These are phyloP conservation scores for Boletus subparvulus DNA, from an alignment of 768 basidiomycete species.

Conservation along the genomic window DNA sequence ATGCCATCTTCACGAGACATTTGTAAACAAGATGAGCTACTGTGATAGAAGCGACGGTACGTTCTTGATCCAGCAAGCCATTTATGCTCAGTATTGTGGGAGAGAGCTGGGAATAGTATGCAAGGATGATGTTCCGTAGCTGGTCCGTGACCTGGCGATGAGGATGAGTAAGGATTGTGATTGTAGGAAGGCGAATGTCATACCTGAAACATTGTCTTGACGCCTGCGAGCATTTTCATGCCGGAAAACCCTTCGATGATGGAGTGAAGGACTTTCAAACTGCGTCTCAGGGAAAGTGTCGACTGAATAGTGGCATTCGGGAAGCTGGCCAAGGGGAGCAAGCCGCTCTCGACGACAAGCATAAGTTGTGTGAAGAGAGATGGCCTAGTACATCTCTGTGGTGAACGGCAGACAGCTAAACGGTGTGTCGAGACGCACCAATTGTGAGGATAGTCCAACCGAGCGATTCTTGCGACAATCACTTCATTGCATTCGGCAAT, in stretches of 20 bases:
- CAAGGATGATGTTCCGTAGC: slow-evolving; percentile 53
- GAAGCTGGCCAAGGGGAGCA: slow-evolving; percentile 50
- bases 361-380: slow-evolving; percentile 43
- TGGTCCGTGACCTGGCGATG: slow-evolving; percentile 25
- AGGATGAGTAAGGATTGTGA: neutral
- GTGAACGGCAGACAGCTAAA: neutral
- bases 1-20: slow-evolving; percentile 63
- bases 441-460: slow-evolving; percentile 68
- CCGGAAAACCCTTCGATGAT: slow-evolving; percentile 69
- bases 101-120: slow-evolving; percentile 57
- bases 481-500: slow-evolving; percentile 77
- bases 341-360: slow-evolving; percentile 49
- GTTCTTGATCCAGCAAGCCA: slow-evolving; percentile 36
- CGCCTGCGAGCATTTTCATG: slow-evolving; percentile 68
- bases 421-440: slow-evolving; percentile 50
- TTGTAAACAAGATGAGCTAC: slow-evolving; percentile 75
- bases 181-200: slow-evolving; percentile 11
- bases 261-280: slow-evolving; percentile 61
- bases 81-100: slow-evolving; percentile 35
- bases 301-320: slow-evolving; percentile 42
- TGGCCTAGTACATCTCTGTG: slow-evolving; percentile 15
- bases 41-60: slow-evolving; percentile 46
- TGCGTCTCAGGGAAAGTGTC: slow-evolving; percentile 54
- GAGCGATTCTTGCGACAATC: slow-evolving; percentile 73
- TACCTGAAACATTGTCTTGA: slow-evolving; percentile 66